Evolutionary conservation across 768 basidiomycete genomes (phyloP), one percentile per base, ranked within the genome.

Genomic region (Psilocybe cyanescens): DNA sequence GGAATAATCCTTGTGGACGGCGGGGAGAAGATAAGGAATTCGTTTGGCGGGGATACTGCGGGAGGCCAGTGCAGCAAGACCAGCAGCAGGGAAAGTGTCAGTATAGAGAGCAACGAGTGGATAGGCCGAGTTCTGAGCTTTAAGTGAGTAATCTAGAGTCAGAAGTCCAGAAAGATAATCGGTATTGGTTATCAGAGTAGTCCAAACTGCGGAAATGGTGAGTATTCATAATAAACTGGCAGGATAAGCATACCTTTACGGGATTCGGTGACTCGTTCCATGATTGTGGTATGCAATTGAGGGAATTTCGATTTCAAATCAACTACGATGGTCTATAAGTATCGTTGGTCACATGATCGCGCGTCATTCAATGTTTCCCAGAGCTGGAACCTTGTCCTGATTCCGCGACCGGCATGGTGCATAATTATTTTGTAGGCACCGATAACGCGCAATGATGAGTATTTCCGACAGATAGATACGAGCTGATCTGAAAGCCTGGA

Each of bases 321-420:
- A 57, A 24, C 19, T 9, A 46, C 6, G 29, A 9, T 17, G 12
- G 45, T 29, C 14, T 48, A 57, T 48, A 39, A 33, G 56, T 48
- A 49, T 54, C 45, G 47, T 33, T 16, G 39, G 28, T 62, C 61
- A 62, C 61, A 58, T 62, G 61, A 59, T 51, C 58, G 62, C 49
- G 62, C 58, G 41, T 44, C 41, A 44, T 39, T 39, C 37, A 39
- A 8, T 14, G 8, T 39, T 39, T 8, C 37, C 24, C 24, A 24
- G 24, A 2, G 37, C 41, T n/a, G n/a, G 41, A 12, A 44, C 41
- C n/a, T 12, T 17, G 14, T 11, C 41, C 41, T 44, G 41, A 44
- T 5, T n/a, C 41, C 41, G 41, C 7, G 7, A 44, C 41, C 41
- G 41, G 14, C 14, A 44, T 4, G 6, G 14, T 12, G 41, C 7